phyloP scores from a whole-genome alignment of 129 eudicot genomes.

The Calendula officinalis region DNA sequence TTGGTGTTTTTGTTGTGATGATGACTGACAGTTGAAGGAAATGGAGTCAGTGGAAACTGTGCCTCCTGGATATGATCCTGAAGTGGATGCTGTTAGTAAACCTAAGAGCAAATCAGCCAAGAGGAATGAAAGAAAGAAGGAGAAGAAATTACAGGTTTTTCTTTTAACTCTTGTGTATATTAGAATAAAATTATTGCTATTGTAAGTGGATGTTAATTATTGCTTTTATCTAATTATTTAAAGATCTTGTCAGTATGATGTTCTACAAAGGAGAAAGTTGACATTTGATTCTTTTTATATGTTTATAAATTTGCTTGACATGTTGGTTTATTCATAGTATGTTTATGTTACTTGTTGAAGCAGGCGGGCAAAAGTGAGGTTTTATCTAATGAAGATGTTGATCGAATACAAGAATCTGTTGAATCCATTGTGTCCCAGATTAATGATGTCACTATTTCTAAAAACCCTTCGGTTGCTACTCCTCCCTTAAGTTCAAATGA shows the following conservation, averaged over 20 bases:
- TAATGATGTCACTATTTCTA: slow-evolving; percentile 50
- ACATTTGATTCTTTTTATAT: no score
- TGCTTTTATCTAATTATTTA: background rate
- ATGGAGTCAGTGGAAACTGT: slow-evolving; percentile 53
- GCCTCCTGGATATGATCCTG: slow-evolving; percentile 90
- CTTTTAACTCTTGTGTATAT: background rate
- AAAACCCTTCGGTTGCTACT: slow-evolving; percentile 37
- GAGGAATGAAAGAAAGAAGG: slow-evolving; percentile 92
- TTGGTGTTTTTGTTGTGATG: slow-evolving; percentile 22
- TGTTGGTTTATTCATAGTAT: slow-evolving; percentile 17
- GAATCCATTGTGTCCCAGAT: slow-evolving; percentile 57
- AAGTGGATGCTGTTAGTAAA: slow-evolving; percentile 42
- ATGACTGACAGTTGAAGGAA: slow-evolving; percentile 71
- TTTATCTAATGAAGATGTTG: slow-evolving; percentile 44
- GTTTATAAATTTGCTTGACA: slow-evolving; percentile 8
- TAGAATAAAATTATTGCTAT: background rate
- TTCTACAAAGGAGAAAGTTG: slow-evolving; percentile 6
- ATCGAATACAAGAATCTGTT: slow-evolving; percentile 37
- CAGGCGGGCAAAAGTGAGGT: slow-evolving; percentile 65
- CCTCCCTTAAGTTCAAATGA: slow-evolving; percentile 44
- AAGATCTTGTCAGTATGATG: background rate
- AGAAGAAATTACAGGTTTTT: slow-evolving; percentile 82
- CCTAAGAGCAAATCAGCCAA: slow-evolving; percentile 89
- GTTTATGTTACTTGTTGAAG: slow-evolving; percentile 25
- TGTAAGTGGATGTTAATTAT: background rate